Evolutionary conservation across 129 eudicot genomes (phyloP), one percentile per base, ranked within the genome.

Genomic region (Lonicera japonica): DNA sequence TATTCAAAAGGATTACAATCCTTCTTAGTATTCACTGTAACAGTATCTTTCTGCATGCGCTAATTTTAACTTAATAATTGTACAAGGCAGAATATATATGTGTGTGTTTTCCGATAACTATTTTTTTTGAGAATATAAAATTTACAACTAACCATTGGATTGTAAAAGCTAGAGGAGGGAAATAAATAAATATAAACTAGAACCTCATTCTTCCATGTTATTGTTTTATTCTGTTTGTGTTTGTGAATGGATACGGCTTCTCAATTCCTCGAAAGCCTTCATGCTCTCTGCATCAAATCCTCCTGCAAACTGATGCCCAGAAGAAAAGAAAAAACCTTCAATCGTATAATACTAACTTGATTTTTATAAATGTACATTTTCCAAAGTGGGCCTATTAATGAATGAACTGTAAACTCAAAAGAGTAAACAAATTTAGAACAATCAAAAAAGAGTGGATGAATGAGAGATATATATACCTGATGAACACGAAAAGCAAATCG

Each of bases 401-500:
- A 15, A 1, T 45, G 51, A 45, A 45, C 51, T 12, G 51, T n/a
- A n/a, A n/a, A n/a, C n/a, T n/a, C 5, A 29, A 29, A 29, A 29
- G n/a, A n/a, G n/a, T 29, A 45, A 15, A 10, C 51, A 45, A 45
- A 15, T 45, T 45, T 11, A 45, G 51, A 45, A 6, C 51, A 45
- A 45, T 15, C n/a, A 12, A 11, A 10, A 29, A 29, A 6, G 51
- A 45, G 51, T 15, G n/a, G 3, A 1, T 45, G 51, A 15, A 15
- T 45, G 51, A 12, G 0, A 29, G 2, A 29, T 29, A 29, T 29
- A 45, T 40, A 15, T 65, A 92, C 98, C 95, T 92, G 98, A 78
- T 92, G 95, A 66, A 92, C 98, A 40, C 98, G 95, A 79, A 87
- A 92, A 63, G 96, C 96, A 82, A 92, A 92, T 6, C 98, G 98